Evolutionary conservation across 75 land plant genomes (phyloP).

Genomic region (Pinus taeda): DNA sequence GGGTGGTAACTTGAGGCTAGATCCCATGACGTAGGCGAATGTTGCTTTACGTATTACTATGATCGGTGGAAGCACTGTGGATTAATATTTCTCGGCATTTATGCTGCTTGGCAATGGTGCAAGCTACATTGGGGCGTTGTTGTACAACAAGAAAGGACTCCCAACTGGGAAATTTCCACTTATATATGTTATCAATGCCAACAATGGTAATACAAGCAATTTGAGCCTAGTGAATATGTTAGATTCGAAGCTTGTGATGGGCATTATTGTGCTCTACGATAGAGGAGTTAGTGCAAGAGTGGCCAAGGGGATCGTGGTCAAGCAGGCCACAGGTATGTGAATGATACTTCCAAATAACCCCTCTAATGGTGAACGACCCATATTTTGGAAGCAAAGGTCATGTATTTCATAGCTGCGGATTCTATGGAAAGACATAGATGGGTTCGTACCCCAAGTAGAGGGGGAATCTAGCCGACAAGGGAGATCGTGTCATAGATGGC

Average conservation of each 20-base stretch:
- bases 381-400: background rate
- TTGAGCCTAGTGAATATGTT: constrained; percentile 61
- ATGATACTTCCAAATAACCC: constrained; percentile 68
- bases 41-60: constrained; percentile 77
- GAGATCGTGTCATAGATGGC: too few species aligned
- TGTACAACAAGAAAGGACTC: constrained; percentile 39
- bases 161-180: constrained; percentile 32
- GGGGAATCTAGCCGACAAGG: too few species aligned
- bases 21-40: constrained; percentile 40
- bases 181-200: constrained; percentile 47
- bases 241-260: constrained; percentile 38
- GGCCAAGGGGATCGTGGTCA: constrained; percentile 70
- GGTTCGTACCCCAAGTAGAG: too few species aligned
- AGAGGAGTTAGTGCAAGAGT: constrained; percentile 54
- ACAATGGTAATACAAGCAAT: constrained; percentile 34
- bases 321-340: constrained; percentile 64
- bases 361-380: constrained; percentile 63
- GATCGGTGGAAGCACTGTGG: constrained; percentile 66
- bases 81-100: constrained; percentile 68
- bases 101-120: constrained; percentile 59
- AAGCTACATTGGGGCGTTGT: constrained; percentile 48
- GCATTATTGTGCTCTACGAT: constrained; percentile 79
- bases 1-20: constrained; percentile 71
- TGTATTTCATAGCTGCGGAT: too few species aligned
- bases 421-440: too few species aligned